A percentile compares a stretch with the other conserved stretches of the same genome.
These are phyloP conservation scores for Pseudogymnoascus sp. DNA, from an alignment of 2,329 filamentous ascomycete genomes.

Conservation along the genomic window DNA sequence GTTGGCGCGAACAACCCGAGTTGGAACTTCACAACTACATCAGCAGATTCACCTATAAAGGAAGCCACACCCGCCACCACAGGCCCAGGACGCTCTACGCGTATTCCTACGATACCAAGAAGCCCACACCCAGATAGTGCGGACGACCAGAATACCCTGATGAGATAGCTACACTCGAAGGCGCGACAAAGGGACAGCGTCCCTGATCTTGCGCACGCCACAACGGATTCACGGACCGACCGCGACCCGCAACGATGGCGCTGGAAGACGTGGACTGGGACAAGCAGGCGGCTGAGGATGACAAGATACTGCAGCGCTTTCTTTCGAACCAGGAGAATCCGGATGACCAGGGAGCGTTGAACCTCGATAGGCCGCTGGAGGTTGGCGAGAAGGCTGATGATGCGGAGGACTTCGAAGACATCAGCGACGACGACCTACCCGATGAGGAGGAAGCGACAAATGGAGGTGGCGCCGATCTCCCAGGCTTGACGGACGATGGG, in stretches of 20 bases:
- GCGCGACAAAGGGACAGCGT: slow-evolving; percentile 5
- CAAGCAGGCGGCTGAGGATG: slow-evolving; percentile 41
- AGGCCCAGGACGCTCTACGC: not conserved
- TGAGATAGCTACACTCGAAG: slow-evolving; percentile 2
- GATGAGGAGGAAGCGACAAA: slow-evolving; percentile 56
- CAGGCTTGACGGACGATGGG: slow-evolving; percentile 44
- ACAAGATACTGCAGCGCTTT: slow-evolving; percentile 39
- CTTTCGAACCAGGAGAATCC: slow-evolving; percentile 37
- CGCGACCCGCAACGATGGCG: slow-evolving; percentile 10
- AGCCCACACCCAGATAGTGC: not conserved
- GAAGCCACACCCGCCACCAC: not conserved
- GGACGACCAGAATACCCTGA: not conserved
- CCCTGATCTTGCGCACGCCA: not conserved
- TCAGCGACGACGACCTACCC: slow-evolving; percentile 83
- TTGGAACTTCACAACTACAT: slow-evolving; percentile 9
- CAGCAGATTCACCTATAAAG: slow-evolving; percentile 1
- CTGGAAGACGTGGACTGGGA: slow-evolving; percentile 32
- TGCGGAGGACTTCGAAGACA: slow-evolving; percentile 83
- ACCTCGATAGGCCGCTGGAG: slow-evolving; percentile 44
- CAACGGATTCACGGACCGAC: not conserved
- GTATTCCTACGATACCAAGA: not conserved
- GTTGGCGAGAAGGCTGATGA: slow-evolving; percentile 79
- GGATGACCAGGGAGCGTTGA: slow-evolving; percentile 32
- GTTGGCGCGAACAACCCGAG: slow-evolving; percentile 5
- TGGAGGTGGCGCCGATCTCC: slow-evolving; percentile 19